Percentiles rank a stretch among this genome's conserved stretches.
Evolutionary conservation across 495 filamentous ascomycete species (phyloP).

Genomic region (Neurospora pannonica): DNA sequence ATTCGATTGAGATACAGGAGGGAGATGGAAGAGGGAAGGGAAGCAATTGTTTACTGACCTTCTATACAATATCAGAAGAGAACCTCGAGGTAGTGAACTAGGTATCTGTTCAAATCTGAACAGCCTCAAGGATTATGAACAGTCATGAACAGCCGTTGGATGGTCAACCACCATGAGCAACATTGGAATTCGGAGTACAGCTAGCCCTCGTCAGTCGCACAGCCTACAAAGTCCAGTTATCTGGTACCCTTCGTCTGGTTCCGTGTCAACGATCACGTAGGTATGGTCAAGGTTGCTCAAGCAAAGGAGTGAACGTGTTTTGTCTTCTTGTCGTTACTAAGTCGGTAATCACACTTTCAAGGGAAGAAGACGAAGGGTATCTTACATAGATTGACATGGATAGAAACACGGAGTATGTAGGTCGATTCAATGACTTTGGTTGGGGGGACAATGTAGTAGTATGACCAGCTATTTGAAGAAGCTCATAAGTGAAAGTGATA

Average conservation of each 20-base stretch:
- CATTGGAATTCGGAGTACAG: background rate
- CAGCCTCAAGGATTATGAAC: background rate
- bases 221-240: background rate
- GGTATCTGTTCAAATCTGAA: background rate
- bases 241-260: background rate
- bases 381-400: background rate
- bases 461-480: background rate
- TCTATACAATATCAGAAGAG: background rate
- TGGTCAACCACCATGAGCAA: background rate
- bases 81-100: background rate
- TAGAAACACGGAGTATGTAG: background rate
- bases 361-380: background rate
- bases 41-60: background rate
- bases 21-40: background rate
- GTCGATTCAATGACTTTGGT: no score
- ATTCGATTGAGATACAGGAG: background rate
- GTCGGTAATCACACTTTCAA: background rate
- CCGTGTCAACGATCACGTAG: background rate
- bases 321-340: background rate
- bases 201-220: background rate
- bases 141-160: background rate
- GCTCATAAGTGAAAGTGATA: no score
- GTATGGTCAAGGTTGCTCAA: background rate
- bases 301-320: background rate
- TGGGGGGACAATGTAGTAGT: background rate